Percentiles rank a stretch among this genome's conserved stretches.
phyloP scores from a whole-genome alignment of 495 filamentous ascomycete genomes.

The Clavariopsis aquatica region DNA sequence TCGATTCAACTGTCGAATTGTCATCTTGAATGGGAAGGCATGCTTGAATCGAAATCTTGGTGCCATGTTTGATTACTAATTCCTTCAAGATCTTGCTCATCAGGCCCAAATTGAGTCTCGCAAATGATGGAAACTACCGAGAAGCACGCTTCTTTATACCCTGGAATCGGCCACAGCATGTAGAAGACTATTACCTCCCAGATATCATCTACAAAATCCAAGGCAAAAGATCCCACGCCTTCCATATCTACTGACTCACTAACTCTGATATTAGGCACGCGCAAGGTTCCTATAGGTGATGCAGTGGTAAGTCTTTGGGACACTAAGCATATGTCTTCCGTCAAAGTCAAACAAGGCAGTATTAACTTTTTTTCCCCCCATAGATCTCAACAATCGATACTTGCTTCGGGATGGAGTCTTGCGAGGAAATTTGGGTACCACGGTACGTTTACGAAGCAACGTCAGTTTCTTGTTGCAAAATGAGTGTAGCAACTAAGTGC shows the following conservation, averaged over 20 bases:
- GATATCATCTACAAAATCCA: conserved; percentile 61
- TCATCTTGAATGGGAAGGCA: neutral
- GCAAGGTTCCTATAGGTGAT: conserved; percentile 73
- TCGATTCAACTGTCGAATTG: conserved; percentile 51
- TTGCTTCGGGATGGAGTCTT: conserved; percentile 55
- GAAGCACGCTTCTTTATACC: neutral
- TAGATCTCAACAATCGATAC: conserved; percentile 74
- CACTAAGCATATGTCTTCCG: no score
- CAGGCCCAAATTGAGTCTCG: conserved; percentile 80
- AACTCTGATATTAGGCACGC: no score
- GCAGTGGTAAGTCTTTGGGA: no score
- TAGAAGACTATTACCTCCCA: conserved; percentile 76
- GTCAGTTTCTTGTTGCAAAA: no score
- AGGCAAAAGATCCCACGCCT: no score
- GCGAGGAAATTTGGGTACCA: neutral
- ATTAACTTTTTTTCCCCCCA: no score
- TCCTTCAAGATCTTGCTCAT: conserved; percentile 58
- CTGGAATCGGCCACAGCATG: conserved; percentile 59
- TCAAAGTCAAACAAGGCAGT: no score
- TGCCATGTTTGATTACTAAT: conserved; percentile 63
- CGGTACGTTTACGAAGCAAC: no score
- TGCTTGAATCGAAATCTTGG: neutral
- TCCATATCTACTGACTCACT: no score
- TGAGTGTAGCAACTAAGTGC: no score
- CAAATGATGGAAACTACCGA: conserved; percentile 54